Base-by-base conservation (phyloP, 768 basidiomycete species). In the Russula emetica region DNA sequence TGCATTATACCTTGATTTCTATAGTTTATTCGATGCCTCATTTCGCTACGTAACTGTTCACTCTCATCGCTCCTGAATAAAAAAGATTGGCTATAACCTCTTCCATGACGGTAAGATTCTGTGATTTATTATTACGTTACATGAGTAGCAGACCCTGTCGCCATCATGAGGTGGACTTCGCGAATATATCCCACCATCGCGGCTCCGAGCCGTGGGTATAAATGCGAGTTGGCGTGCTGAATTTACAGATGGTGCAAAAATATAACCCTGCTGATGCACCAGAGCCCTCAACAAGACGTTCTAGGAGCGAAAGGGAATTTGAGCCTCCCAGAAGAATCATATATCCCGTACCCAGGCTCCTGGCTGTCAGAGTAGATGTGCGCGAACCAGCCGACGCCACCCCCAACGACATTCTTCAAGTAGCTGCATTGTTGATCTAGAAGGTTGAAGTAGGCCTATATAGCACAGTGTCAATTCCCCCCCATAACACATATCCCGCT, bases 351-450 rank as follows among this genome's bases (percentile, higher is more conserved):
- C 18, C 88, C 88, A 20, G 85, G 83, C 55, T 79, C 79, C 72
- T 84, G 81, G 63, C 72, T 64, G 70, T 90, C 89, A 6, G 84
- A 85, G 69, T 90, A 90, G 60, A 90, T 85, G 70, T 92, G 89
- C 24, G 87, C 87, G 68, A 92, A 92, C 89, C 89, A 92, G 18
- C 88, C 87, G 32, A 90, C 76, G n/a, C 88, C 88, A 32, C 87
- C 88, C 3, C 82, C 82, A 9, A 74, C 71, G 30, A 82, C 81
- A 0, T 68, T 71, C 74, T 92, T 91, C 70, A 91, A 78, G 69
- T 84, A 78, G 13, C 75, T 70, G 70, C 89, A 92, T 58, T 87
- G 80, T 4, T 76, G 72, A 66, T 92, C 87, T 16, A 92, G 80
- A 20, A 91, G 72, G n/a, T 74, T 73, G 66, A 77, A 90, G 70